A percentile compares a stretch with the other conserved stretches of the same genome.
Conservation (phyloP, 441 rosid species). For the Gossypium lobatum region DNA sequence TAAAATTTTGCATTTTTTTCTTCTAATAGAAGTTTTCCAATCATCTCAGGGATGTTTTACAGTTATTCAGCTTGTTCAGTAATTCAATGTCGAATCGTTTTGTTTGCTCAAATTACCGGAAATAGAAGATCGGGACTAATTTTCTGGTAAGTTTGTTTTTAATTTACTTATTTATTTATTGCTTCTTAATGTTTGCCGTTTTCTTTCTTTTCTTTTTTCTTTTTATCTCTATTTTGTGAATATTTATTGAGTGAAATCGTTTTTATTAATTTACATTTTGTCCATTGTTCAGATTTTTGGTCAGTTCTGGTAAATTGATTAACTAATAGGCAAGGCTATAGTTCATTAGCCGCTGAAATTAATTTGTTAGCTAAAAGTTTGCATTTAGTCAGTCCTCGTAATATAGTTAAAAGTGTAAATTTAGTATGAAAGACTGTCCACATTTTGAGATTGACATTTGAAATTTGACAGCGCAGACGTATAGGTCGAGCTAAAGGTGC, state of each 20-base stretch:
- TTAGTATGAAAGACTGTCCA: too few species aligned
- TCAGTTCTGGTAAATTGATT: background rate
- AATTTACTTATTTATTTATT: background rate
- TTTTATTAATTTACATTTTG: background rate
- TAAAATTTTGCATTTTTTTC: background rate
- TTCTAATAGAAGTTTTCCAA: background rate
- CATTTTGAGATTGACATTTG: background rate
- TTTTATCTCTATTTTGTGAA: background rate
- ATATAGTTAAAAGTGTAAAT: too few species aligned
- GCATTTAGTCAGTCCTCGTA: background rate
- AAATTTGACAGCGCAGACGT: too few species aligned
- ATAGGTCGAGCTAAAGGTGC: background rate
- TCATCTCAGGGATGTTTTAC: background rate
- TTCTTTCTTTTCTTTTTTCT: too few species aligned
- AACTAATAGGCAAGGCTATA: background rate
- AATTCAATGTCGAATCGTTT: background rate
- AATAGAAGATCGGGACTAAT: constrained; percentile 11
- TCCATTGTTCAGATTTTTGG: background rate
- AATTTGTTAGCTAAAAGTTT: background rate
- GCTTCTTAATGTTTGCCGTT: background rate
- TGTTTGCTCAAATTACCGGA: background rate
- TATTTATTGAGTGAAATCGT: background rate
- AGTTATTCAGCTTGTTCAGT: background rate
- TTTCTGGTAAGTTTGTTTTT: constrained; percentile 17
- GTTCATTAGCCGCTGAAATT: background rate